phyloP scores from a whole-genome alignment of 2,329 filamentous ascomycete species.

The Fusarium verticillioides region DNA sequence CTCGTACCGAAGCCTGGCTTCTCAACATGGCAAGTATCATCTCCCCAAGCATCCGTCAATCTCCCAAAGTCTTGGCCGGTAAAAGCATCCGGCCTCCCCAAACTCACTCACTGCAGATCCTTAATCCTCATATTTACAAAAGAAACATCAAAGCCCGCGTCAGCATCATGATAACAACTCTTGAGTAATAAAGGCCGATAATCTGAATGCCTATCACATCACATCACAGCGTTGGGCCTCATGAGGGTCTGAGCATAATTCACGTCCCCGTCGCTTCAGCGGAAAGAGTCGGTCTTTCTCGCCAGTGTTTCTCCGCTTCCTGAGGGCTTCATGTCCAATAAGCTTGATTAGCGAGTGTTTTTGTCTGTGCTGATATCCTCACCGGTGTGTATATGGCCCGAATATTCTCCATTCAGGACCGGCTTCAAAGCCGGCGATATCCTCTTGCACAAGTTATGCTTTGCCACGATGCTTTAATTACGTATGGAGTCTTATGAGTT shows the following conservation, averaged over 20 bases:
- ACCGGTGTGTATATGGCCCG: slow-evolving; percentile 6
- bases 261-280: slow-evolving; percentile 4
- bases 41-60: slow-evolving; percentile 24
- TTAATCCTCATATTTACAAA: background rate
- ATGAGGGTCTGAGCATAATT: slow-evolving; percentile 5
- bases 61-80: slow-evolving; percentile 11
- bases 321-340: slow-evolving; percentile 28
- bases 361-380: slow-evolving; percentile 5
- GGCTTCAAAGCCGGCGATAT: slow-evolving; percentile 29
- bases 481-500: slow-evolving; percentile 5
- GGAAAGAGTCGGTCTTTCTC: slow-evolving; percentile 37
- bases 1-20: slow-evolving; percentile 1
- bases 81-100: slow-evolving; percentile 10
- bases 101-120: background rate
- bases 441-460: background rate
- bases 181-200: background rate
- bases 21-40: slow-evolving; percentile 36
- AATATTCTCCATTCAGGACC: slow-evolving; percentile 3
- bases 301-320: slow-evolving; percentile 39
- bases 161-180: background rate
- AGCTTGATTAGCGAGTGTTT: background rate
- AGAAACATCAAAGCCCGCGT: background rate
- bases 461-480: slow-evolving; percentile 10
- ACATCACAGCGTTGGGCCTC: slow-evolving; percentile 16
- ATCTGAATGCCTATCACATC: background rate